Percentiles rank a stretch among this genome's conserved stretches.
phyloP scores from a whole-genome alignment of 2,329 filamentous ascomycete species.

The Apiospora pterosperma region DNA sequence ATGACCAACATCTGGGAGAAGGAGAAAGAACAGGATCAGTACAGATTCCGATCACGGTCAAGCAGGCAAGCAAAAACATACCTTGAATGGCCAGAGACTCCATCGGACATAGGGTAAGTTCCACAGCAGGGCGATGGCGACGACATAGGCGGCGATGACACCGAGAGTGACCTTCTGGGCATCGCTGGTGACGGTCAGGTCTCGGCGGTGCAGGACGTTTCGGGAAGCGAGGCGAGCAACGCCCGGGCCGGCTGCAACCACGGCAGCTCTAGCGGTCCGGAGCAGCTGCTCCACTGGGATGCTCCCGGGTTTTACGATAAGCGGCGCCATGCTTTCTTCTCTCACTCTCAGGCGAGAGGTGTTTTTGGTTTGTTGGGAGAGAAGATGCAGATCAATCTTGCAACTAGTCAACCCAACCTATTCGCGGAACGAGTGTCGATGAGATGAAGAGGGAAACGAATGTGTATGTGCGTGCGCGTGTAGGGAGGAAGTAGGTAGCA shows the following conservation, averaged over 20 bases:
- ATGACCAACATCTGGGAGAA: constrained; percentile 71
- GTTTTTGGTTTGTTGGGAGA: neutral
- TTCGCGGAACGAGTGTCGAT: neutral
- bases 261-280: constrained; percentile 21
- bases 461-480: neutral
- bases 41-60: too few species aligned
- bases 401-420: neutral
- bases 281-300: constrained; percentile 18
- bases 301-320: constrained; percentile 14
- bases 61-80: constrained; percentile 27
- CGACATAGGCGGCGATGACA: constrained; percentile 68
- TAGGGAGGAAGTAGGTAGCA: too few species aligned
- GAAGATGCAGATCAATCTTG: neutral
- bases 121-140: constrained; percentile 74
- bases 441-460: neutral
- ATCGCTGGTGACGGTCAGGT: constrained; percentile 56
- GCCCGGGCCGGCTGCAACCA: constrained; percentile 21
- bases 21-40: neutral
- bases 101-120: constrained; percentile 74
- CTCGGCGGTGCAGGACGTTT: constrained; percentile 42
- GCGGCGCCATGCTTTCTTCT: constrained; percentile 21
- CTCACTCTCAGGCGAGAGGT: neutral
- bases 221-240: constrained; percentile 20
- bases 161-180: constrained; percentile 70
- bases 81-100: constrained; percentile 79